These are phyloP conservation scores for Clarireedia monteithiana DNA, from an alignment of 2,329 filamentous ascomycete genomes.

Conservation along the genomic window DNA sequence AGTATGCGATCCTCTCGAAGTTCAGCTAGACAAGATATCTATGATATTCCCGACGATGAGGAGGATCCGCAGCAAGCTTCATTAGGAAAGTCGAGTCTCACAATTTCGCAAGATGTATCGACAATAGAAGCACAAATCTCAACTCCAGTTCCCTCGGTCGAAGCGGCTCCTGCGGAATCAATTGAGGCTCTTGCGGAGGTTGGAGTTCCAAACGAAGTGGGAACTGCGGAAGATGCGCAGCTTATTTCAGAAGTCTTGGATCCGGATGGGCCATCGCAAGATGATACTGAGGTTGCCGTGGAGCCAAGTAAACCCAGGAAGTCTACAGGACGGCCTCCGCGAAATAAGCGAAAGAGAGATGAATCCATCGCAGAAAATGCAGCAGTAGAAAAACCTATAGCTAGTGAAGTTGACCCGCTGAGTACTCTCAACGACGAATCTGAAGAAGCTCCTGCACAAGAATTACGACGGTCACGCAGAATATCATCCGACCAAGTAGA, in stretches of 20 bases:
- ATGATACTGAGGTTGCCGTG: too few relatives aligned
- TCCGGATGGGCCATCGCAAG: neutral
- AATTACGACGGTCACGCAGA: neutral
- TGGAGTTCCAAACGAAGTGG: neutral
- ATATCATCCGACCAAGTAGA: neutral
- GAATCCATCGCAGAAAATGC: neutral
- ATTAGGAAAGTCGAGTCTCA: neutral
- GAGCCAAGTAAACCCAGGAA: too few relatives aligned
- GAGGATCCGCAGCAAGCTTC: neutral
- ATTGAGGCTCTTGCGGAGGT: neutral
- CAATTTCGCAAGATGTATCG: neutral
- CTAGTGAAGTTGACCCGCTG: neutral
- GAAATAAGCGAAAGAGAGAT: constrained; percentile 21
- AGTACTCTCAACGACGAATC: neutral
- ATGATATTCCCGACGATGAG: constrained; percentile 17
- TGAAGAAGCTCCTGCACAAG: neutral
- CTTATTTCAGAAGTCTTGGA: neutral
- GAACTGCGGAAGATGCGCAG: neutral
- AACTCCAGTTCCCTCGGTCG: neutral
- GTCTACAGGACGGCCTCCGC: constrained; percentile 6
- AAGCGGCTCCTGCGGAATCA: neutral
- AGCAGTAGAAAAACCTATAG: neutral
- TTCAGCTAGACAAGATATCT: constrained; percentile 20
- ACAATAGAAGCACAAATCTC: neutral
- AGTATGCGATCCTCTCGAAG: constrained; percentile 22